Base-by-base conservation (phyloP, 352 stramenopile genomes). In the Ophiocytium majus region DNA sequence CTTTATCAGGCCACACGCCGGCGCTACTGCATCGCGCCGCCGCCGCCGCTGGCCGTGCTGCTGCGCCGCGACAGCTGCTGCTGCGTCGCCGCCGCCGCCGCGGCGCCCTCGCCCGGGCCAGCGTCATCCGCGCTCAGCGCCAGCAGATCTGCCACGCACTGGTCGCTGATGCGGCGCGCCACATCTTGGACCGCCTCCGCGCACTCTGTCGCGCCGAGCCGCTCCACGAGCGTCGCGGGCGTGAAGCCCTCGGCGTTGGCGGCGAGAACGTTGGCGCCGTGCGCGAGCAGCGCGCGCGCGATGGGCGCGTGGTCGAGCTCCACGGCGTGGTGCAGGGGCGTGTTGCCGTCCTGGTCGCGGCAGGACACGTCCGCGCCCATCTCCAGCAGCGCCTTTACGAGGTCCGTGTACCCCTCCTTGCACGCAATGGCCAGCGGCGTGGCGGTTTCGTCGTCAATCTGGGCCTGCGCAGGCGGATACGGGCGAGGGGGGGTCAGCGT, bases 331-430 rank as follows among this genome's bases (percentile, higher is more conserved):
- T 85, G 81, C 49, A 57, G 31, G 0, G 81, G 63, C 31, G 81
- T 85, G 63, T 79, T 33, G 34, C 63, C 32, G 31, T 85, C 78
- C n/a, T 34, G 10, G 66, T 85, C 78, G 1, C 75, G 81, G 32
- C 19, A 19, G 1, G 1, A 0, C 31, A 31, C n/a, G 49, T 85
- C 32, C 50, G 81, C 81, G 9, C 34, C 81, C 17, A 78, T 28
- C 36, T 80, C 28, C 0, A 84, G 63, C 34, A 84, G 80, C 74
- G n/a, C 57, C 33, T 80, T 31, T 9, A 84, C 80, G 43, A 84
- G 63, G 28, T 43, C 57, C n/a, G 1, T n/a, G 63, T 63, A 84
- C 10, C 74, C 81, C 10, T 50, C 32, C 64, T 85, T 76, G 33
- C 1, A 1, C 28, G 81, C 81, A 50, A 85, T 33, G 9, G 63